These are phyloP conservation scores for Neurospora sp. DNA, from an alignment of 495 filamentous ascomycete genomes.

Conservation along the genomic window DNA sequence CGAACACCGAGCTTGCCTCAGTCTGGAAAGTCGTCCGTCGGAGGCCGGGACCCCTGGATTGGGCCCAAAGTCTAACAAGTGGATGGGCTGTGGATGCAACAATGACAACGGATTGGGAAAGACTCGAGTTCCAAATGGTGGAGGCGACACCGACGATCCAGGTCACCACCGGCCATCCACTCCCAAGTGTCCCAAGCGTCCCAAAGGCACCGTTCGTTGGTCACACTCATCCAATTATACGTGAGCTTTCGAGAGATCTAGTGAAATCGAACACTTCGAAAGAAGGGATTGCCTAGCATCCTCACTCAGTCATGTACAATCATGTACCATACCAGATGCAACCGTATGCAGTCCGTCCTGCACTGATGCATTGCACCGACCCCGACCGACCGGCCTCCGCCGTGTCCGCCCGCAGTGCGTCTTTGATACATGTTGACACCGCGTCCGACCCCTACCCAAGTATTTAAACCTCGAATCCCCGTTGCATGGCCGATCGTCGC, in stretches of 20 bases:
- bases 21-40: not conserved
- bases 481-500: not conserved
- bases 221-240: not conserved
- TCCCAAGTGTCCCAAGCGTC: not conserved
- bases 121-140: not conserved
- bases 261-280: not conserved
- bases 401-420: not conserved
- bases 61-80: not conserved
- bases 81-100: not conserved
- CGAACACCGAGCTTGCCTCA: not conserved
- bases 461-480: not conserved
- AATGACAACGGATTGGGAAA: not conserved
- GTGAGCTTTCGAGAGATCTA: not conserved
- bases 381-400: not conserved
- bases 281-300: not conserved
- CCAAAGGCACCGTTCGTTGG: not conserved
- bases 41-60: not conserved
- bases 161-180: not conserved
- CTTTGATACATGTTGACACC: not conserved
- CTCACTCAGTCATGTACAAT: not conserved
- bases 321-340: not conserved
- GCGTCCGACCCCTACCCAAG: not conserved
- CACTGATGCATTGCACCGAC: not conserved
- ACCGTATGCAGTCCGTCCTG: not conserved
- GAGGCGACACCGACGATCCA: not conserved